Base-by-base conservation (phyloP, 2,329 filamentous ascomycete species). In the Fusarium sp. region DNA sequence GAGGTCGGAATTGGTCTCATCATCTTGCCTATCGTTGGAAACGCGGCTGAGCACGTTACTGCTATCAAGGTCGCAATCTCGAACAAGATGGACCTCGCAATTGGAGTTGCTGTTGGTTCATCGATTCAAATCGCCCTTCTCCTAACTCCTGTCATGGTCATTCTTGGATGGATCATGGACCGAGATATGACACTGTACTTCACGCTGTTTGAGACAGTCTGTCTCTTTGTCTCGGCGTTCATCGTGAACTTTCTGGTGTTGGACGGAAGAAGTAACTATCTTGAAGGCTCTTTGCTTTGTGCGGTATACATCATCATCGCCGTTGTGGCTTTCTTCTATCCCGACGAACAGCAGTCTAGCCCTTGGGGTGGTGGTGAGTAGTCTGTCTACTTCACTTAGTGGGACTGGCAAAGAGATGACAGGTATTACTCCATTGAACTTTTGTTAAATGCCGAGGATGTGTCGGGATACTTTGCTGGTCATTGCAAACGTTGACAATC, bases 231-330 rank as follows among this genome's bases (percentile, higher is more conserved):
- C 52, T 92, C 90, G 52, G 90, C 94, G 9, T 90, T 97, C 69
- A 94, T 97, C 67, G 92, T 95, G 80, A 96, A 95, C 80, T 97
- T 96, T 77, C 81, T 97, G 63, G 93, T 97, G 49, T 83, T 95
- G 64, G 94, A 97, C 75, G 93, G 93, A 13, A 87, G 94, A 77
- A 94, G 91, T 77, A 97, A 97, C 77, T 97, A 96, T 74, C 87
- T 97, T 14, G 93, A 97, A 81, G 93, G 93, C 15, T 90, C 90
- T 3, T 77, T 92, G 42, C 78, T 92, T 28, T 89, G 88, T 69
- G 86, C 89, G 1, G 88, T 89, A 5, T 92, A 92, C 75, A 81
- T 92, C 50, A 92, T 92, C 63, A 92, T 92, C 69, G 85, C 84
- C 2, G 83, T 91, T 3, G 87, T 89, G 9, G 89, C 90, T 1